Percentiles rank a stretch among this genome's conserved stretches.
phyloP scores from a whole-genome alignment of 352 stramenopile genomes.

The Pilasporangium apinafurcum region DNA sequence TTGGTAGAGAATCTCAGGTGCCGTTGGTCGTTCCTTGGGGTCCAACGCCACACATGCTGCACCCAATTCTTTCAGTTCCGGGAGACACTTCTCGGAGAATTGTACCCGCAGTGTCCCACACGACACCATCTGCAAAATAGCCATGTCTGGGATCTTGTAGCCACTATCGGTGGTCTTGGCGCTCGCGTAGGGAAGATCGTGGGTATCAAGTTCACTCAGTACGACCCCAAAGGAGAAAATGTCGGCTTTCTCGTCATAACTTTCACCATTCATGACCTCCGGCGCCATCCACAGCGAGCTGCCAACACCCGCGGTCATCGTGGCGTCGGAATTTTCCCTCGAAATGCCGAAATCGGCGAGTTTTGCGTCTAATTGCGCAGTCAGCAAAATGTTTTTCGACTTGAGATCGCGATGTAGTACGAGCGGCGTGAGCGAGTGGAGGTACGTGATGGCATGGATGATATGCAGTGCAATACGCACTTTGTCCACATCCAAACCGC shows the following conservation, averaged over 20 bases:
- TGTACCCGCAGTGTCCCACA: constrained; percentile 21
- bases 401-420: constrained; percentile 30
- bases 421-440: constrained; percentile 37
- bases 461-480: constrained; percentile 43
- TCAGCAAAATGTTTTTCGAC: constrained; percentile 34
- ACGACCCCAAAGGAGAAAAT: constrained; percentile 49
- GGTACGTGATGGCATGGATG: constrained; percentile 30
- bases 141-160: constrained; percentile 21
- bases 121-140: constrained; percentile 32
- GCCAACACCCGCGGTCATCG: constrained; percentile 40
- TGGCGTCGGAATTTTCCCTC: constrained; percentile 20
- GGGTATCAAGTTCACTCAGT: constrained; percentile 36
- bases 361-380: constrained; percentile 32
- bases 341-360: constrained; percentile 59
- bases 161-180: constrained; percentile 18
- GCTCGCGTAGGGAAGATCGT: constrained; percentile 34
- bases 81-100: constrained; percentile 21
- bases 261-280: constrained; percentile 37
- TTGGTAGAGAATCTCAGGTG: constrained; percentile 21
- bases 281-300: constrained; percentile 52
- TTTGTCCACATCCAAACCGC: constrained; percentile 41
- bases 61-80: constrained; percentile 16
- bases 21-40: constrained; percentile 20
- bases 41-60: constrained; percentile 27
- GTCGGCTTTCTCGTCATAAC: constrained; percentile 38